Conservation (phyloP, 2,329 filamentous ascomycete species). For the Pseudopithomyces chartarum region DNA sequence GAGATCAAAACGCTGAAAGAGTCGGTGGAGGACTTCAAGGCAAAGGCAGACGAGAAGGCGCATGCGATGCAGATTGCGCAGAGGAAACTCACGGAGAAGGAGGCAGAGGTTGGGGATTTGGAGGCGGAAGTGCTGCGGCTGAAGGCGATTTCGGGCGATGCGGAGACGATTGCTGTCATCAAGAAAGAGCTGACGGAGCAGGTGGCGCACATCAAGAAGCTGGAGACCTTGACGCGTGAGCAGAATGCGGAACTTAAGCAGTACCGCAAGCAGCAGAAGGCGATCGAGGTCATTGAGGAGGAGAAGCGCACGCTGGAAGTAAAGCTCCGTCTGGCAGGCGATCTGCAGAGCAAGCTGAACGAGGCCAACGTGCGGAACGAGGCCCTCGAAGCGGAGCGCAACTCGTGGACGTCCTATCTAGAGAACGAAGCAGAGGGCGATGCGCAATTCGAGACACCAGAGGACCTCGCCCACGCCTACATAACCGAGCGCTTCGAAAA, state of each 20-base stretch:
- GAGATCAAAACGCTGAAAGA: conserved; percentile 63
- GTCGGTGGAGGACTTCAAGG: conserved; percentile 64
- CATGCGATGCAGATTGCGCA: conserved; percentile 65
- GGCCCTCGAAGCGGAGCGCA: conserved; percentile 83
- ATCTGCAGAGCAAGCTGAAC: conserved; percentile 74
- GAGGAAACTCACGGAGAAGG: conserved; percentile 69
- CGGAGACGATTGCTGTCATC: conserved; percentile 82
- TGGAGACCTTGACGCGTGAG: conserved; percentile 81
- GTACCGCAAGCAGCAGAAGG: conserved; percentile 78
- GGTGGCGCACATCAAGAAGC: conserved; percentile 82
- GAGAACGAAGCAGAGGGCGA: conserved; percentile 68
- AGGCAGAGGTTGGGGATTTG: conserved; percentile 72
- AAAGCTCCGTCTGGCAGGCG: conserved; percentile 74
- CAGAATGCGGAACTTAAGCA: conserved; percentile 80
- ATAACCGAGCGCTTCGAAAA: conserved; percentile 81
- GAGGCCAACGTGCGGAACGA: conserved; percentile 84
- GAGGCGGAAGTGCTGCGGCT: conserved; percentile 83
- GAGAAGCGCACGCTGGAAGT: conserved; percentile 85
- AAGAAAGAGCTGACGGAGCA: conserved; percentile 89
- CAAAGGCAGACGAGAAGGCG: conserved; percentile 63
- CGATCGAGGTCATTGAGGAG: conserved; percentile 92
- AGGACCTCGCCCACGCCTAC: conserved; percentile 82
- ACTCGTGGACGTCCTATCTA: conserved; percentile 85
- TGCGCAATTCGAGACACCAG: conserved; percentile 83
- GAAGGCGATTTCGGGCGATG: conserved; percentile 85